These are phyloP conservation scores for Citrus sp. DNA, from an alignment of 345 rosid species.

Conservation along the genomic window DNA sequence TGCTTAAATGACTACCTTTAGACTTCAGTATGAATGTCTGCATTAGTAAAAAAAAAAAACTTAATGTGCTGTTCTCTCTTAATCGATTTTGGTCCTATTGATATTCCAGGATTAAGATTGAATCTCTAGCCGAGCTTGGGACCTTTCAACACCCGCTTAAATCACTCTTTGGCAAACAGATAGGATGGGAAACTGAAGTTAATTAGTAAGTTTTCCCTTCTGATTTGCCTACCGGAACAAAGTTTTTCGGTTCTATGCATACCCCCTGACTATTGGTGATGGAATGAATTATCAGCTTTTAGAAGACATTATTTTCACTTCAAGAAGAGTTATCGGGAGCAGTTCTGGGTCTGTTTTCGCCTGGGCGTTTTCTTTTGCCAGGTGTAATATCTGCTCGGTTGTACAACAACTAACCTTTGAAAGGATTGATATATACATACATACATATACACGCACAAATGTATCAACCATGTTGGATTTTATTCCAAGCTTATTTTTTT, in stretches of 20 bases:
- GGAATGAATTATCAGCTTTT: not conserved
- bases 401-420: not conserved
- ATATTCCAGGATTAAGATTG: not conserved
- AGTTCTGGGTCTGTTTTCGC: not conserved
- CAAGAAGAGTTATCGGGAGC: not conserved
- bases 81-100: not conserved
- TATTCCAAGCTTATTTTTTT: too few relatives aligned
- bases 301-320: not conserved
- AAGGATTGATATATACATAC: not conserved
- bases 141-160: not conserved
- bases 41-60: not conserved
- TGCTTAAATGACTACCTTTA: conserved; percentile 19
- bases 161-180: not conserved
- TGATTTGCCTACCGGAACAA: not conserved
- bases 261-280: not conserved
- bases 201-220: not conserved
- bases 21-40: not conserved
- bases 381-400: not conserved
- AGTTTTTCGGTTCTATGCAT: not conserved
- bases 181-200: not conserved
- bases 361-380: not conserved
- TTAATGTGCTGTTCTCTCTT: not conserved
- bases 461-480: not conserved
- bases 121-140: not conserved
- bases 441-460: too few relatives aligned